Evolutionary conservation across 306 rosid species (phyloP).

Genomic region (Dryas octopetala): DNA sequence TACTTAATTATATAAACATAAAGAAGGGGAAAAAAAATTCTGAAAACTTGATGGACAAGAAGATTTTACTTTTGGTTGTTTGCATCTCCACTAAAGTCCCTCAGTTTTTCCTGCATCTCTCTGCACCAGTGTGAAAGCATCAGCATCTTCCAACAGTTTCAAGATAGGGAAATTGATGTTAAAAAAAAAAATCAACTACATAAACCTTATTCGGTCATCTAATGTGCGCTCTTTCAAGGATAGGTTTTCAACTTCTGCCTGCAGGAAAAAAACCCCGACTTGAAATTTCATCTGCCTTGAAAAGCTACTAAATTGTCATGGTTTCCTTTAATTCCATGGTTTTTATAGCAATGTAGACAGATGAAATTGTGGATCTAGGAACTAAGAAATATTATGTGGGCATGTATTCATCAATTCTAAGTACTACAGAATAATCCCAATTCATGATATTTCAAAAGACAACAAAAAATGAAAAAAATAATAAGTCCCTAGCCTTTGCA

Average conservation of each 20-base stretch:
- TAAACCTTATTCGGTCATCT: conserved; percentile 87
- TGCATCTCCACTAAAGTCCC: conserved; percentile 81
- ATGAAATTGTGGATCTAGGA: not conserved
- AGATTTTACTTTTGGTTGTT: conserved; percentile 66
- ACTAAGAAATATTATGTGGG: not conserved
- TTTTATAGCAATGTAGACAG: not conserved
- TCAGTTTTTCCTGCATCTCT: conserved; percentile 83
- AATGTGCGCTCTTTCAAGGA: conserved; percentile 68
- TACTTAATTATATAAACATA: not conserved
- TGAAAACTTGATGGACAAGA: conserved; percentile 15
- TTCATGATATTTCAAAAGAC: not conserved
- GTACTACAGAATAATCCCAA: not conserved
- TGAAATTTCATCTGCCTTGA: conserved; percentile 22
- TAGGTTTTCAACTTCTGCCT: conserved; percentile 83
- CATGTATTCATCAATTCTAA: not conserved
- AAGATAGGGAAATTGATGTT: conserved; percentile 18
- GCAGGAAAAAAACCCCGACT: conserved; percentile 48
- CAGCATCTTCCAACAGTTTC: conserved; percentile 25
- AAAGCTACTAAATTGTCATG: conserved; percentile 3
- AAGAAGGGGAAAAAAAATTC: conserved; percentile 13
- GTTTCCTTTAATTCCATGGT: not conserved
- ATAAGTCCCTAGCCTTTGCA: conserved; percentile 4
- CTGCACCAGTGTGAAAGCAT: conserved; percentile 48
- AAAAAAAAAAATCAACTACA: conserved; percentile 28
- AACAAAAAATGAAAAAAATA: not conserved